Percentiles rank a stretch among this genome's conserved stretches.
These are phyloP conservation scores for Populus simonii DNA, from an alignment of 345 rosid species.

Conservation along the genomic window DNA sequence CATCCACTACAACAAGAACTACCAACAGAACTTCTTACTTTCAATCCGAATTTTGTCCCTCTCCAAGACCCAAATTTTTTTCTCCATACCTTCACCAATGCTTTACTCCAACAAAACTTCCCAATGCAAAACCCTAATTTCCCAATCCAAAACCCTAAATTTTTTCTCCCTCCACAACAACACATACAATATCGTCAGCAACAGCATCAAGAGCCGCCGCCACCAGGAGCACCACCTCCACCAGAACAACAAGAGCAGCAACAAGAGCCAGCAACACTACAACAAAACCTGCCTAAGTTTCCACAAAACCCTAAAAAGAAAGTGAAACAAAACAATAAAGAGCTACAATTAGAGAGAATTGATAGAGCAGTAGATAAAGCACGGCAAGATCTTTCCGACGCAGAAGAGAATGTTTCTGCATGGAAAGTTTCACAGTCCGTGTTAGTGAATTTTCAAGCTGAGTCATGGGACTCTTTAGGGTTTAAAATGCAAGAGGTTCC, in stretches of 20 bases:
- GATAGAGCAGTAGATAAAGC: constrained; percentile 48
- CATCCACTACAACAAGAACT: constrained; percentile 11
- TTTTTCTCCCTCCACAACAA: constrained; percentile 17
- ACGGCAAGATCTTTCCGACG: constrained; percentile 36
- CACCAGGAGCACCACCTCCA: not conserved
- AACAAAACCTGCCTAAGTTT: not conserved
- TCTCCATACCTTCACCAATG: constrained; percentile 23
- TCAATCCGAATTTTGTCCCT: constrained; percentile 24
- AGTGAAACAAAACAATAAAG: not conserved
- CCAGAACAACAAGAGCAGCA: not conserved
- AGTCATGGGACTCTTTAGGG: constrained; percentile 74
- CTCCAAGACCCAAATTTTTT: constrained; percentile 29
- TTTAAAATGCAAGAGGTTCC: constrained; percentile 71
- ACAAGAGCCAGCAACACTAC: not conserved
- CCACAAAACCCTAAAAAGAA: not conserved
- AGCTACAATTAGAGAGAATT: constrained; percentile 22
- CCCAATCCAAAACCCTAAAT: constrained; percentile 23
- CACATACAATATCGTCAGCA: not conserved
- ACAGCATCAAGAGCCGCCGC: not conserved
- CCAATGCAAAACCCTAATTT: constrained; percentile 31
- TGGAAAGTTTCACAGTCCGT: constrained; percentile 58
- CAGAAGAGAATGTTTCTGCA: constrained; percentile 57
- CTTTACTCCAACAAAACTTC: constrained; percentile 31
- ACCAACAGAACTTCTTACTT: not conserved
- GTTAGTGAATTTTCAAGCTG: constrained; percentile 41